A percentile compares a stretch with the other conserved stretches of the same genome.
Evolutionary conservation across 2,329 filamentous ascomycete species (phyloP).

Genomic region (Neonectria neomacrospora): DNA sequence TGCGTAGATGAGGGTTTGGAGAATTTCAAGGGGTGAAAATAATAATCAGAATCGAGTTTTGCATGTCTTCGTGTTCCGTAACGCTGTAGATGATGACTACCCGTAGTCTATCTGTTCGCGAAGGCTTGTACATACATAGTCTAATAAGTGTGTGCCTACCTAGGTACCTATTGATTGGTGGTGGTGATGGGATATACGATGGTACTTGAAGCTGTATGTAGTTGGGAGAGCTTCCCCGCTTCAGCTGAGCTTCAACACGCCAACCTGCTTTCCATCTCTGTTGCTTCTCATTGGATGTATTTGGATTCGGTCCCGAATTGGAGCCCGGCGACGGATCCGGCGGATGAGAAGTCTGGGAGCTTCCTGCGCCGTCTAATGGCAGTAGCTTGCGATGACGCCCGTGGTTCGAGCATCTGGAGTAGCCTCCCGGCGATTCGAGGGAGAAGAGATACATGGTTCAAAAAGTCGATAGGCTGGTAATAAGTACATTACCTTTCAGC

Average conservation of each 20-base stretch:
- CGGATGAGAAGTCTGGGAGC: constrained; percentile 30
- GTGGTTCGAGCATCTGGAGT: constrained; percentile 38
- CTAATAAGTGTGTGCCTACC: too few relatives aligned
- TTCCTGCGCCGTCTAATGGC: constrained; percentile 33
- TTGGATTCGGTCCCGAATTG: constrained; percentile 19
- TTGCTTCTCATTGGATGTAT: constrained; percentile 27
- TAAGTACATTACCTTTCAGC: background rate
- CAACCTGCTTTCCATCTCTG: constrained; percentile 17
- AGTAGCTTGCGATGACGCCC: constrained; percentile 11
- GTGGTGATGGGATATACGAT: background rate
- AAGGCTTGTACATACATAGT: too few relatives aligned
- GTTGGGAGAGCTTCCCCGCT: constrained; percentile 14
- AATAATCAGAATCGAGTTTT: background rate
- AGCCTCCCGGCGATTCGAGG: constrained; percentile 6
- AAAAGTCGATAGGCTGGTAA: constrained; percentile 17
- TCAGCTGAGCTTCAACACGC: background rate
- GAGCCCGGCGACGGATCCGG: constrained; percentile 26
- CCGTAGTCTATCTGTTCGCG: background rate
- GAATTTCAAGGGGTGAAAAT: constrained; percentile 7
- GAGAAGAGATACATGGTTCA: constrained; percentile 25
- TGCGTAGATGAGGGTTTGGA: constrained; percentile 16
- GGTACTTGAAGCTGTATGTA: constrained; percentile 3
- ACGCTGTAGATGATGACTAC: background rate
- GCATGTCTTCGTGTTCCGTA: background rate
- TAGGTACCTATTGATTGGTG: background rate